Conservation (phyloP, 495 filamentous ascomycete genomes). For the Daldinia loculata region DNA sequence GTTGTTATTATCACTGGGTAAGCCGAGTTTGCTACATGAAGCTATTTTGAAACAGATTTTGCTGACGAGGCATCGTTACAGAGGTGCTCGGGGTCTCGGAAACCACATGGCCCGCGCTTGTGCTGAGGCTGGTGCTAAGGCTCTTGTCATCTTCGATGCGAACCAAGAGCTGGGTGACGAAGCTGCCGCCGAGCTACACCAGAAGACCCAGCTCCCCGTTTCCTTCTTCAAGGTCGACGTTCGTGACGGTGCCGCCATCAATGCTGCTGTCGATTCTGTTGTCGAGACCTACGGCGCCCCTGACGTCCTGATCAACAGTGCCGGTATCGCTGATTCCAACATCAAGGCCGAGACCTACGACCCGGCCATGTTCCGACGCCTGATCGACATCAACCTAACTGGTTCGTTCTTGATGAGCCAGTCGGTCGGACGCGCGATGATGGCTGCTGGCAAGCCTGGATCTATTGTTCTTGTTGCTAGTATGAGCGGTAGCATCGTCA, state of each 20-base stretch:
- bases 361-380: conserved; percentile 72
- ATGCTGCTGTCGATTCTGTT: conserved; percentile 66
- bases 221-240: conserved; percentile 82
- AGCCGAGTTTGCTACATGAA: conserved; percentile 39
- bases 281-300: conserved; percentile 69
- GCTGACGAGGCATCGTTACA: conserved; percentile 47
- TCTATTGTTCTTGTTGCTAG: conserved; percentile 77
- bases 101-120: conserved; percentile 80
- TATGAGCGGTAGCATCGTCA: conserved; percentile 81
- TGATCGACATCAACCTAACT: conserved; percentile 80
- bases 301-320: conserved; percentile 82
- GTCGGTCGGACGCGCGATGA: conserved; percentile 71
- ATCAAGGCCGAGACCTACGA: conserved; percentile 64
- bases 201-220: conserved; percentile 72
- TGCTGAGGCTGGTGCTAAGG: conserved; percentile 75
- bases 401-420: conserved; percentile 76
- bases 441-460: conserved; percentile 69
- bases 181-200: conserved; percentile 70
- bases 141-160: conserved; percentile 77
- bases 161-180: conserved; percentile 76
- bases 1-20: conserved; percentile 78
- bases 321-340: conserved; percentile 79
- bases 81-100: conserved; percentile 78
- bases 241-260: conserved; percentile 69
- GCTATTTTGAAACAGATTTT: conserved; percentile 6